phyloP scores from a whole-genome alignment of 306 rosid genomes.

The Prosopis cineraria region DNA sequence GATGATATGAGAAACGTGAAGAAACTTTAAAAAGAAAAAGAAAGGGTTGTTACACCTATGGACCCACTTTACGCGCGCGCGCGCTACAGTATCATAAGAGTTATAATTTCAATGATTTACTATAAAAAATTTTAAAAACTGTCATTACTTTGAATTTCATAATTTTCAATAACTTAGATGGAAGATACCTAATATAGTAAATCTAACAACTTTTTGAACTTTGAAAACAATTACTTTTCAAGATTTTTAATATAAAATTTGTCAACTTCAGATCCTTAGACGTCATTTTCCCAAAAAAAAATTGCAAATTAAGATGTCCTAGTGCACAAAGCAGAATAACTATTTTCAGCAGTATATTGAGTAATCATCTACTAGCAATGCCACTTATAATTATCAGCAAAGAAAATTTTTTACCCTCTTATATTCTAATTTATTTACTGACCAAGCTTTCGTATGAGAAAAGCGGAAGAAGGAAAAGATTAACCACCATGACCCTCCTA shows the following conservation, averaged over 20 bases:
- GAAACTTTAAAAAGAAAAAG: no score
- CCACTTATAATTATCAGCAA: conserved; percentile 8
- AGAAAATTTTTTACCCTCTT: neutral
- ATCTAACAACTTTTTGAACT: no score
- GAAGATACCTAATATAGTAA: neutral
- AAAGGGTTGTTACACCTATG: no score
- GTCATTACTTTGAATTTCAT: no score
- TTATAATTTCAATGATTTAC: no score
- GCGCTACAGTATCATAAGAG: no score
- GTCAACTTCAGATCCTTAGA: neutral
- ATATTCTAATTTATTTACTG: conserved; percentile 6
- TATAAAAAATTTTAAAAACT: no score
- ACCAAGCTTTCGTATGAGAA: neutral
- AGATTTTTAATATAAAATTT: no score
- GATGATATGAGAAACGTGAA: no score
- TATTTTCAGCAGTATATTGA: neutral
- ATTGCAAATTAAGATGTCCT: neutral
- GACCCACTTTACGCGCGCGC: no score
- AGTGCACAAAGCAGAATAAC: neutral
- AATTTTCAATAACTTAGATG: no score
- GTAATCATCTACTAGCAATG: neutral
- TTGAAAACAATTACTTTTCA: neutral
- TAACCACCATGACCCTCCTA: conserved; percentile 15
- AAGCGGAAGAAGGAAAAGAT: neutral
- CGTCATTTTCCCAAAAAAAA: neutral